Percentiles rank a stretch among this genome's conserved stretches.
These are phyloP conservation scores for Rutidosis leptorrhynchoides DNA, from an alignment of 129 eudicot genomes.

Conservation along the genomic window DNA sequence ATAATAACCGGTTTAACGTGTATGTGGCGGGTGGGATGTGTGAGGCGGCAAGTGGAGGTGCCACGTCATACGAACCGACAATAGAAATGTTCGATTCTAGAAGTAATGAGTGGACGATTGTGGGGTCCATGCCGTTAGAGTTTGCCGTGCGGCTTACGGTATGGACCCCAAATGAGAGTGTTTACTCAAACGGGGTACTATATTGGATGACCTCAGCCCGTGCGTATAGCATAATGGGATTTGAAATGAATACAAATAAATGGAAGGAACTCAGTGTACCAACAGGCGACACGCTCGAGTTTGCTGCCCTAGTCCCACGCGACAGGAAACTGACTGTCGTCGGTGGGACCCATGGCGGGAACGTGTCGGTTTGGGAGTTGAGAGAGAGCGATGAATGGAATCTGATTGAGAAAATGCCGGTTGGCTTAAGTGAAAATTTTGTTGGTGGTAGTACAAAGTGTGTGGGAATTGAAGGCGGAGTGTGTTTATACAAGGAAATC, in stretches of 20 bases:
- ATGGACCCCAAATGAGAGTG: conserved; percentile 81
- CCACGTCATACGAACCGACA: conserved; percentile 49
- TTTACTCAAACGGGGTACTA: conserved; percentile 42
- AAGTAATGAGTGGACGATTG: conserved; percentile 35
- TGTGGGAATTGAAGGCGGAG: conserved; percentile 60
- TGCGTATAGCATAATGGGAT: conserved; percentile 70
- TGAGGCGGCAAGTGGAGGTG: conserved; percentile 37
- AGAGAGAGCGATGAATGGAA: conserved; percentile 45
- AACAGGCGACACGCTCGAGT: conserved; percentile 58
- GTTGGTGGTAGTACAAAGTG: conserved; percentile 51
- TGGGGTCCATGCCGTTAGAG: conserved; percentile 63
- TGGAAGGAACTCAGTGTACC: conserved; percentile 70
- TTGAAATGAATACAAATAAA: conserved; percentile 38
- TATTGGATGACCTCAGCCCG: conserved; percentile 81
- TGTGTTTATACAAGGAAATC: conserved; percentile 58
- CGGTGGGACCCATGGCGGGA: conserved; percentile 42
- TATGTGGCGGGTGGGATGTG: conserved; percentile 77
- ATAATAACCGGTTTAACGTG: conserved; percentile 28
- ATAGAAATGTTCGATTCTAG: conserved; percentile 60
- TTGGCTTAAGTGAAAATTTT: conserved; percentile 34
- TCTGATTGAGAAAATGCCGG: conserved; percentile 45
- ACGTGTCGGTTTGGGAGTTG: conserved; percentile 56
- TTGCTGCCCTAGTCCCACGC: conserved; percentile 58
- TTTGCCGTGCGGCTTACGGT: conserved; percentile 71
- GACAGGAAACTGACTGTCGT: conserved; percentile 43